Percentiles rank a stretch among this genome's conserved stretches.
Evolutionary conservation across 371 early-diverging fungal genomes (phyloP).

Genomic region (Parasitella parasitica): DNA sequence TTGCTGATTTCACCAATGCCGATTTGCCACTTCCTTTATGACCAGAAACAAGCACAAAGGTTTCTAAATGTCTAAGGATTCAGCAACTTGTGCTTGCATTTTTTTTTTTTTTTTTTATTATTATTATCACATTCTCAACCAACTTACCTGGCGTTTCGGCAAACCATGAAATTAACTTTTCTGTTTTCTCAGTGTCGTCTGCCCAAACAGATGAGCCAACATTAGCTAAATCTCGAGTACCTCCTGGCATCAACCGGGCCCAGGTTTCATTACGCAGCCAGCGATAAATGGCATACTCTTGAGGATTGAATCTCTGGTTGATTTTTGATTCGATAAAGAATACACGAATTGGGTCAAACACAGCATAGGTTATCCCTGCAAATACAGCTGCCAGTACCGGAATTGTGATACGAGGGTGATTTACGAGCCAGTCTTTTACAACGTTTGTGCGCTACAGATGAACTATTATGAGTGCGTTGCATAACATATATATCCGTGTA

Average conservation of each 20-base stretch:
- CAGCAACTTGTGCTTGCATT: not conserved
- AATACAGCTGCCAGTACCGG: conserved; percentile 75
- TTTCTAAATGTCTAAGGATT: conserved; percentile 34
- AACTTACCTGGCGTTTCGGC: conserved; percentile 67
- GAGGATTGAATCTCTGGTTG: conserved; percentile 72
- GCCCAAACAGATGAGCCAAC: conserved; percentile 45
- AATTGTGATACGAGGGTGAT: conserved; percentile 71
- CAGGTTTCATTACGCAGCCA: conserved; percentile 69
- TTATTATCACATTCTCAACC: not conserved
- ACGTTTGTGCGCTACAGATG: conserved; percentile 53
- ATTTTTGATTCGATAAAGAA: conserved; percentile 84
- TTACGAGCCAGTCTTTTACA: conserved; percentile 67
- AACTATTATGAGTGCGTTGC: not conserved
- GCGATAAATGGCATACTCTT: conserved; percentile 60
- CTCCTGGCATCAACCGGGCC: conserved; percentile 37
- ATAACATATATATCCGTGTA: not conserved
- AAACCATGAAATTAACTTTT: conserved; percentile 59
- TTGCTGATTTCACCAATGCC: conserved; percentile 54
- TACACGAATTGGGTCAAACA: conserved; percentile 91
- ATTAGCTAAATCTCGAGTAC: not conserved
- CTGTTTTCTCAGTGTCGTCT: conserved; percentile 62
- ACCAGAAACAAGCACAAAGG: conserved; percentile 60
- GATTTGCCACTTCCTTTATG: conserved; percentile 66
- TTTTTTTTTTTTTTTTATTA: too few species aligned
- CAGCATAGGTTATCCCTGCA: conserved; percentile 76